Evolutionary conservation across 2,329 filamentous ascomycete species (phyloP).

Genomic region (Epichloe uncinata): DNA sequence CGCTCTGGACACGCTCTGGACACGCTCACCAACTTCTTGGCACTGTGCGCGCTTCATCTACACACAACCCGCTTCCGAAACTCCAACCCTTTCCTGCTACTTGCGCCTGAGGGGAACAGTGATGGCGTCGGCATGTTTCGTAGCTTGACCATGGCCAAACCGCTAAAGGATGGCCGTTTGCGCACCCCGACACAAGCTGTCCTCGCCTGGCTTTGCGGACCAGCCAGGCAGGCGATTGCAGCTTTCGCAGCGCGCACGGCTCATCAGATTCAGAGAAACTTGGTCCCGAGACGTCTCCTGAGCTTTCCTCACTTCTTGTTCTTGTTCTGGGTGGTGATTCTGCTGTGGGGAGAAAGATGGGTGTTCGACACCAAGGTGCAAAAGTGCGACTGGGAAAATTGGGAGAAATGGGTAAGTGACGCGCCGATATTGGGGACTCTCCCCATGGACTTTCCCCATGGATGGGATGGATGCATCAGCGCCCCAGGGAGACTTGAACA

Average conservation of each 20-base stretch:
- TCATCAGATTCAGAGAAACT: constrained; percentile 24
- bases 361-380: constrained; percentile 59
- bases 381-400: constrained; percentile 67
- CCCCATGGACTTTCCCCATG: too few relatives aligned
- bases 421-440: background rate
- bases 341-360: constrained; percentile 78
- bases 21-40: too few relatives aligned
- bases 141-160: constrained; percentile 4
- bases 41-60: background rate
- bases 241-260: constrained; percentile 16
- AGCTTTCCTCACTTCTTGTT: constrained; percentile 57
- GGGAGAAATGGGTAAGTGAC: constrained; percentile 77
- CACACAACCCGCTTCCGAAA: too few relatives aligned
- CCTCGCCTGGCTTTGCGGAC: constrained; percentile 26
- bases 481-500: background rate
- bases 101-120: constrained; percentile 6
- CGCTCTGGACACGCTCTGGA: too few relatives aligned
- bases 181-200: background rate
- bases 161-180: constrained; percentile 2
- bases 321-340: constrained; percentile 57
- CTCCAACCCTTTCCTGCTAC: background rate
- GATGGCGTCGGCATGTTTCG: constrained; percentile 19
- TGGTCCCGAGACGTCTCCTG: constrained; percentile 36
- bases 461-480: too few relatives aligned
- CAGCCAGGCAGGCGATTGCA: constrained; percentile 24